Percentiles rank a stretch among this genome's conserved stretches.
Evolutionary conservation across 2,329 filamentous ascomycete species (phyloP).

Genomic region (Phaeomoniella chlamydospora): DNA sequence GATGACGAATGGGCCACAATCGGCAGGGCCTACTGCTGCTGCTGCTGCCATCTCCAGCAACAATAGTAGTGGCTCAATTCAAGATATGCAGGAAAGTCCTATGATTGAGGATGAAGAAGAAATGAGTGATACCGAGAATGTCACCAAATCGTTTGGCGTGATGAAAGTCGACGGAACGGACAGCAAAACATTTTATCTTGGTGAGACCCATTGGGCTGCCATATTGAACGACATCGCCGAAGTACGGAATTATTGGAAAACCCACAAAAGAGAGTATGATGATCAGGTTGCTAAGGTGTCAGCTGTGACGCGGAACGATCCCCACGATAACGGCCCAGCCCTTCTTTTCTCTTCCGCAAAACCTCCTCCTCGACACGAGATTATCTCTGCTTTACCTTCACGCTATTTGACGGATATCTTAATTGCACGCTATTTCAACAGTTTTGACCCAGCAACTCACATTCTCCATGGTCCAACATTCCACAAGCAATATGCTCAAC

Average conservation of each 20-base stretch:
- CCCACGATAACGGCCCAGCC: conserved; percentile 48
- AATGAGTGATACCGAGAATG: conserved; percentile 56
- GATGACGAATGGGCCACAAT: conserved; percentile 74
- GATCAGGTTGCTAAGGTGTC: conserved; percentile 65
- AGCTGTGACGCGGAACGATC: conserved; percentile 44
- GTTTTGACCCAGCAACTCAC: conserved; percentile 51
- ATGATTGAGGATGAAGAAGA: conserved; percentile 36
- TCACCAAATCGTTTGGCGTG: conserved; percentile 61
- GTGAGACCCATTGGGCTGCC: conserved; percentile 71
- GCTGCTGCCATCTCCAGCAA: conserved; percentile 25
- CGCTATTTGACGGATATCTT: conserved; percentile 74
- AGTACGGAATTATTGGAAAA: conserved; percentile 78
- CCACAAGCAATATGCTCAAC: conserved; percentile 51
- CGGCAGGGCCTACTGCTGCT: conserved; percentile 44
- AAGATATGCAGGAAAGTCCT: conserved; percentile 15
- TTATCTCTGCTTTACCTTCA: conserved; percentile 64
- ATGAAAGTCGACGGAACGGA: conserved; percentile 68
- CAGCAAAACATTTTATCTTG: conserved; percentile 64
- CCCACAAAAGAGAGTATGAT: conserved; percentile 79
- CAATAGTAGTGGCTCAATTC: conserved; percentile 21
- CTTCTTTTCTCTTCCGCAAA: conserved; percentile 63
- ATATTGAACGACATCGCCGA: conserved; percentile 75
- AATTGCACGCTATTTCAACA: conserved; percentile 83
- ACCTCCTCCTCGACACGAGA: conserved; percentile 57
- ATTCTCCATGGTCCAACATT: conserved; percentile 78